Conservation (phyloP, 2,329 filamentous ascomycete species). For the Alternaria hordeiaustralica region DNA sequence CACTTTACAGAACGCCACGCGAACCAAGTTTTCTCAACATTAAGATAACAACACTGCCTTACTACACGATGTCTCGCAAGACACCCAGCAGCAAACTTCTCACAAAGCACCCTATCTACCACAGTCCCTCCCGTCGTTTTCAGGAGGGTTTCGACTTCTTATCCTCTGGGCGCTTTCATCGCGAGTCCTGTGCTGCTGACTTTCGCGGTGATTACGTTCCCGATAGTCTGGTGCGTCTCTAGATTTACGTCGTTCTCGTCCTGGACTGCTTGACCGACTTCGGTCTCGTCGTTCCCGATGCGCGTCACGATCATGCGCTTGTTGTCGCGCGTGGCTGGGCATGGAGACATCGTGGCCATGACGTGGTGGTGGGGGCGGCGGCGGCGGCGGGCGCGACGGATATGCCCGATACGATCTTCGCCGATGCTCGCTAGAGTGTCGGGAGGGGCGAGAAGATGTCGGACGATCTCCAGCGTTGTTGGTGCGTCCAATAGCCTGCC, state of each 20-base stretch:
- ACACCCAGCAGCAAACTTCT: neutral
- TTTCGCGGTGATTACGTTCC: neutral
- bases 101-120: neutral
- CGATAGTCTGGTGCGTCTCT: neutral
- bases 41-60: too few relatives aligned
- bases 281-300: neutral
- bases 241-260: neutral
- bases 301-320: fast-evolving
- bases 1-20: too few relatives aligned
- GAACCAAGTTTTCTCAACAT: too few relatives aligned
- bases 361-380: neutral
- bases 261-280: neutral
- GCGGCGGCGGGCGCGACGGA: neutral
- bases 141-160: neutral
- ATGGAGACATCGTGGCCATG: neutral
- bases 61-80: neutral
- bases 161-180: neutral
- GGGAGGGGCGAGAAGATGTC: neutral
- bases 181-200: neutral
- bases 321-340: neutral
- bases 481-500: neutral
- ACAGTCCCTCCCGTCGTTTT: fast-evolving
- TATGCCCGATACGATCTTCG: neutral
- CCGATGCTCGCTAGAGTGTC: too few relatives aligned
- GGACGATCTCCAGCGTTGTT: neutral